phyloP scores from a whole-genome alignment of 1,139 yeast genomes.

The Saccharomyces hybrid region DNA sequence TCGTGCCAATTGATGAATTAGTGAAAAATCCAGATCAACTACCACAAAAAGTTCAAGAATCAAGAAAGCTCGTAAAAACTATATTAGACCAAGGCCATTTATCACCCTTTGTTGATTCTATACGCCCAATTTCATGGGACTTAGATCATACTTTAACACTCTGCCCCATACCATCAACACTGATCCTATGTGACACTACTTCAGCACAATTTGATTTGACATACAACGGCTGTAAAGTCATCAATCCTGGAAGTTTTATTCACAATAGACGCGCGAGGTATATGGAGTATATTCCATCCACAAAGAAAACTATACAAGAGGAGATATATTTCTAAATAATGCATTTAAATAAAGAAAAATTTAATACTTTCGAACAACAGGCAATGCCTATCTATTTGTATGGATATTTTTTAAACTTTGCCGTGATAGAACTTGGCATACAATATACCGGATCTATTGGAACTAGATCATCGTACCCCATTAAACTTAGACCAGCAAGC shows the following conservation, averaged over 20 bases:
- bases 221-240: slow-evolving; percentile 74
- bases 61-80: slow-evolving; percentile 71
- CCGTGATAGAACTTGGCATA: slow-evolving; percentile 49
- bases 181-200: slow-evolving; percentile 60
- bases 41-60: slow-evolving; percentile 44
- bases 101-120: slow-evolving; percentile 62
- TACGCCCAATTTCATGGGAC: slow-evolving; percentile 62
- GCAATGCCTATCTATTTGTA: slow-evolving; percentile 13
- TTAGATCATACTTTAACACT: slow-evolving; percentile 62
- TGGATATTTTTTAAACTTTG: slow-evolving; percentile 44
- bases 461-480: slow-evolving; percentile 51
- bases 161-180: slow-evolving; percentile 70
- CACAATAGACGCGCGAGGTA: slow-evolving; percentile 50
- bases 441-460: slow-evolving; percentile 82
- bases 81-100: slow-evolving; percentile 79
- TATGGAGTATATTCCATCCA: slow-evolving; percentile 60
- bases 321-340: slow-evolving; percentile 38
- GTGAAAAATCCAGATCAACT: slow-evolving; percentile 27
- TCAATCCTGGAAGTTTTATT: slow-evolving; percentile 61
- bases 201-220: slow-evolving; percentile 68
- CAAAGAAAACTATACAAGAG: slow-evolving; percentile 43
- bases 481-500: slow-evolving; percentile 72
- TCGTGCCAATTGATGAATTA: slow-evolving; percentile 20
- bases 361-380: too few species aligned
- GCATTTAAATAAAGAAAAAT: background rate